These are phyloP conservation scores for Ceratobasidium sp. DNA, from an alignment of 1,284 basidiomycete genomes.

Conservation along the genomic window DNA sequence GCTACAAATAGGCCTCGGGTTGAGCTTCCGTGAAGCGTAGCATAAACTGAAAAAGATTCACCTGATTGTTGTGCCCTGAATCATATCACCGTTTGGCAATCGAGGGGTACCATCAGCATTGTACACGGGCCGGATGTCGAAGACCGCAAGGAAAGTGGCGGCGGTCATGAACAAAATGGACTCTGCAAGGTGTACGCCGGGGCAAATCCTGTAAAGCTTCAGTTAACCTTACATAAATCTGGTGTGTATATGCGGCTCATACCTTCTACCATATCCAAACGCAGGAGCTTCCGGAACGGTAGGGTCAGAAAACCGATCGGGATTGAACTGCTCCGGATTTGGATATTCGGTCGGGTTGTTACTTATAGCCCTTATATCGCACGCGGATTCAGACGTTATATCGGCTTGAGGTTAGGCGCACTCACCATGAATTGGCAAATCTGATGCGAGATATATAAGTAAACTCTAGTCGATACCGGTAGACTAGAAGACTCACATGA, in stretches of 20 bases:
- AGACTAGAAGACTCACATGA: background rate
- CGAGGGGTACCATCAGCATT: conserved; percentile 48
- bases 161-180: conserved; percentile 34
- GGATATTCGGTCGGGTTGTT: background rate
- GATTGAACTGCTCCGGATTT: conserved; percentile 12
- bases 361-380: conserved; percentile 19
- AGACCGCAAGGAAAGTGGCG: conserved; percentile 50
- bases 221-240: background rate
- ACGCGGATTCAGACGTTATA: background rate
- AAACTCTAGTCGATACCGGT: too few relatives aligned
- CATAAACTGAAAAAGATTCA: background rate
- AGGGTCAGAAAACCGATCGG: conserved; percentile 17
- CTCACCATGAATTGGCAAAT: conserved; percentile 27
- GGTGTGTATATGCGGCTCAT: background rate
- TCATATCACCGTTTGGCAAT: background rate
- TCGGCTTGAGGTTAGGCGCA: too few relatives aligned
- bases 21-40: background rate
- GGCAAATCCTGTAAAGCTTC: conserved; percentile 25
- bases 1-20: background rate
- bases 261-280: conserved; percentile 33
- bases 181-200: conserved; percentile 41
- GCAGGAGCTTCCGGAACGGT: conserved; percentile 6
- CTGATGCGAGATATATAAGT: background rate
- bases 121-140: conserved; percentile 49
- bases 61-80: background rate